These are phyloP conservation scores for Lophiotrema nucula DNA, from an alignment of 495 filamentous ascomycete species.

Conservation along the genomic window DNA sequence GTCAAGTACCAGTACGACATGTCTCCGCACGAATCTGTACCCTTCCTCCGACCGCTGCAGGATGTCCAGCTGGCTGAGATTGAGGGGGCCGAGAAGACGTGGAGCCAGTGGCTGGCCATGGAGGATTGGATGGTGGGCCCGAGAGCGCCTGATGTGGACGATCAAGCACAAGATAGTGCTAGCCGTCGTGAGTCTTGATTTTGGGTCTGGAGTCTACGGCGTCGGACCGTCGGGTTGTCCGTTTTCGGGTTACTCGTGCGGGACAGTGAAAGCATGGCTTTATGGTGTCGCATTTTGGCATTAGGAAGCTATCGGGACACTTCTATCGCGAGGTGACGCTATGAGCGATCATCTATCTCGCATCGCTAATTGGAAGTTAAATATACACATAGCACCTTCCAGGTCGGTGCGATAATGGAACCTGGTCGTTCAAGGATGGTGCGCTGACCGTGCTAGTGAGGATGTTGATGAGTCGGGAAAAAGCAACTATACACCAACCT, in stretches of 20 bases:
- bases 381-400: no score
- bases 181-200: slow-evolving; percentile 25
- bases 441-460: no score
- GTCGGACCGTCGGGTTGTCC: slow-evolving; percentile 4
- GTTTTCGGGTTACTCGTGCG: slow-evolving; percentile 7
- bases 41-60: slow-evolving; percentile 79
- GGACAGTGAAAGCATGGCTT: slow-evolving; percentile 3
- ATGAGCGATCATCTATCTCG: no score
- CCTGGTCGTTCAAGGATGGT: no score
- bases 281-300: slow-evolving; percentile 10
- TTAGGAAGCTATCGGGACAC: slow-evolving; percentile 10
- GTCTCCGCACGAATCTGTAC: slow-evolving; percentile 72
- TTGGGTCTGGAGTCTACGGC: slow-evolving; percentile 28
- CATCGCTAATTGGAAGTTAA: no score
- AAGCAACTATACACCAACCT: no score
- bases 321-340: no score
- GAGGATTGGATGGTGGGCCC: slow-evolving; percentile 92
- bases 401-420: no score
- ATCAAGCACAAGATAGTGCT: slow-evolving; percentile 10
- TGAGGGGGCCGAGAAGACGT: slow-evolving; percentile 73
- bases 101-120: slow-evolving; percentile 88
- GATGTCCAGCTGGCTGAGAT: slow-evolving; percentile 76
- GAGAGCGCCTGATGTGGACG: slow-evolving; percentile 49
- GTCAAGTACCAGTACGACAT: slow-evolving; percentile 92
- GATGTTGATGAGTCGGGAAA: no score